Evolutionary conservation across 441 rosid genomes (phyloP), one percentile per base, ranked within the genome.

Genomic region (Iberis amara): DNA sequence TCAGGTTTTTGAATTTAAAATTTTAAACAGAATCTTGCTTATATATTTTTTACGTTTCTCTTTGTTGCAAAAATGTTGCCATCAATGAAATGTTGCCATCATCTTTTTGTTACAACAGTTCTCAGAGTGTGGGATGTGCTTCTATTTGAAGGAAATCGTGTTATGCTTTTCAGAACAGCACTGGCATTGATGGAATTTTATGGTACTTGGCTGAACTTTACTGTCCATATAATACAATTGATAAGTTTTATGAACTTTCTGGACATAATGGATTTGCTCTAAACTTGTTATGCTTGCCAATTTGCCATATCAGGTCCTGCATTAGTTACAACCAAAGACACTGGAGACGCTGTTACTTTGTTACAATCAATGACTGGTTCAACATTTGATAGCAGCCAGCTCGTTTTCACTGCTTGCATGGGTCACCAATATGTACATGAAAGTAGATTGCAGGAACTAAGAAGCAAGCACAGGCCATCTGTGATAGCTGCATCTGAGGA

Each of bases 81-180:
- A 47, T 39, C 41, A 47, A 28, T 3, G 38, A n/a, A 15, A 48
- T 42, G 24, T 15, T 0, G 38, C 8, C 51, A 30, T 24, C 37
- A 51, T 28, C 42, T 32, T 43, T 47, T 54, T 24, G 44, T 10
- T 47, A 47, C 59, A 64, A 45, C 78, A 91, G 97, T 90, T 71
- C 96, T 90, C 68, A 85, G 97, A 63, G 77, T 90, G 50, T 90
- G 97, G 97, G 97, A 90, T 59, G 94, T 86, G 55, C 91, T 90
- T 56, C 87, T 90, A 31, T 90, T 72, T 69, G 97, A 90, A 75
- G 97, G 97, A 65, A 81, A 81, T 53, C 87, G 97, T 33, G 92
- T 90, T 68, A 90, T 86, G 96, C 84, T 90, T 44, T 81, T 84
- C 62, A 76, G 85, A 67, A 90, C 96, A 21, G 94, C 94, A 14